Evolutionary conservation across 768 basidiomycete genomes (phyloP).

Genomic region (Termitomyces sp.): DNA sequence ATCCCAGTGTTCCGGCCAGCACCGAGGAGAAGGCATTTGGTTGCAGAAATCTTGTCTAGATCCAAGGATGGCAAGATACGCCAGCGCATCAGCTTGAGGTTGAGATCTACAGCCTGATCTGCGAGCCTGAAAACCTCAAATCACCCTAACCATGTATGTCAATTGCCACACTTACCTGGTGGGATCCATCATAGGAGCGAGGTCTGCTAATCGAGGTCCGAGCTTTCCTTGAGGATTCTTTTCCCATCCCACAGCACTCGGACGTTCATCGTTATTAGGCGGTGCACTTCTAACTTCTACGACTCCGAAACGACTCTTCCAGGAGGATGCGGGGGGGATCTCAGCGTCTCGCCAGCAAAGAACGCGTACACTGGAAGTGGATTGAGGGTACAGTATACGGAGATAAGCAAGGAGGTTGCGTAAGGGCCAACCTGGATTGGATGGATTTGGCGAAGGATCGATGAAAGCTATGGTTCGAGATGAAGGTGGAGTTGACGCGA

Average conservation of each 20-base stretch:
- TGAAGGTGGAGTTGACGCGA: conserved; percentile 30
- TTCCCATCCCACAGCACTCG: conserved; percentile 91
- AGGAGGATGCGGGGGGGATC: conserved; percentile 36
- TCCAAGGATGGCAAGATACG: conserved; percentile 87
- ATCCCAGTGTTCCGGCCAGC: conserved; percentile 68
- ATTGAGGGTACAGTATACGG: conserved; percentile 50
- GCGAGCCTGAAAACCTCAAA: conserved; percentile 59
- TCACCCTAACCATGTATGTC: background rate
- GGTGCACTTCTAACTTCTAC: conserved; percentile 33
- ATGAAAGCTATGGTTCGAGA: conserved; percentile 56
- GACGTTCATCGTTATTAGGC: conserved; percentile 26
- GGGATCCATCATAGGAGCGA: conserved; percentile 97
- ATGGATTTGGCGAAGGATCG: conserved; percentile 79
- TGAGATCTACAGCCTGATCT: conserved; percentile 96
- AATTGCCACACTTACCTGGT: conserved; percentile 42
- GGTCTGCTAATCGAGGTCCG: conserved; percentile 81
- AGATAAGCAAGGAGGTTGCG: conserved; percentile 90
- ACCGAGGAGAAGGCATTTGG: conserved; percentile 83
- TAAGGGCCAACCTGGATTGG: conserved; percentile 88
- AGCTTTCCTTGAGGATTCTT: conserved; percentile 87
- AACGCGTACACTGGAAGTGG: conserved; percentile 51
- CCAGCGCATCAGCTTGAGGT: conserved; percentile 98
- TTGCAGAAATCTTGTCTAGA: conserved; percentile 79
- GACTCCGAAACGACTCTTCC: conserved; percentile 65
- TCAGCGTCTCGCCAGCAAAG: conserved; percentile 78